Percentiles rank a stretch among this genome's conserved stretches.
Conservation (phyloP, 108 stramenopile genomes). For the Cafeteria roenbergensis region DNA sequence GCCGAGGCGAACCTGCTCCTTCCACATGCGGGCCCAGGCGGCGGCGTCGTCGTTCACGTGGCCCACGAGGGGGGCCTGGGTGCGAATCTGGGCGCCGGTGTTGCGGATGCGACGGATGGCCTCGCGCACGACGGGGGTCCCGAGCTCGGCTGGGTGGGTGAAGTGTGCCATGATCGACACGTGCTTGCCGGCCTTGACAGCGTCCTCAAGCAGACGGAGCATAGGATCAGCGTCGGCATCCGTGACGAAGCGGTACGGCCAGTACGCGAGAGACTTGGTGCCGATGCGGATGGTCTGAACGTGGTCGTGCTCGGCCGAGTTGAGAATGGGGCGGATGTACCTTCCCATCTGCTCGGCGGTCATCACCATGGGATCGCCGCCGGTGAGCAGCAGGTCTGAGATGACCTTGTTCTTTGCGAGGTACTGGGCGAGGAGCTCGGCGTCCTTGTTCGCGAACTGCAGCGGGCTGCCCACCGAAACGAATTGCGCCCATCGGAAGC, state of each 20-base stretch:
- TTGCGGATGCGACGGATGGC: constrained; percentile 41
- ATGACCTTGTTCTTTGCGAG: constrained; percentile 36
- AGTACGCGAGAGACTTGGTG: constrained; percentile 43
- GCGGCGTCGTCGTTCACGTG: constrained; percentile 48
- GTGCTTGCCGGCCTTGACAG: constrained; percentile 41
- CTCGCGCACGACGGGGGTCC: constrained; percentile 28
- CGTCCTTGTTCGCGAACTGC: constrained; percentile 51
- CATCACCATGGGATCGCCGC: constrained; percentile 55
- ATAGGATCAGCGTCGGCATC: constrained; percentile 48
- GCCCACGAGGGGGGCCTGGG: constrained; percentile 48
- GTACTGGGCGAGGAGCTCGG: constrained; percentile 37
- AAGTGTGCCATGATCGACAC: constrained; percentile 51
- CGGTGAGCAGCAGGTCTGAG: constrained; percentile 50
- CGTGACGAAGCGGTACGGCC: constrained; percentile 51
- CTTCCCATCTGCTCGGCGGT: constrained; percentile 34
- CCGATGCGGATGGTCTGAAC: constrained; percentile 51
- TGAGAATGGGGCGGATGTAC: constrained; percentile 44
- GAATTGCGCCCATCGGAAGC: constrained; percentile 56
- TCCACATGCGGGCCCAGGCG: constrained; percentile 50
- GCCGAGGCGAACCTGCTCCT: constrained; percentile 40
- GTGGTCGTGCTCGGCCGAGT: constrained; percentile 42
- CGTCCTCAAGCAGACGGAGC: constrained; percentile 33
- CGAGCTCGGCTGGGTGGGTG: constrained; percentile 37
- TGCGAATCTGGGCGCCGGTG: constrained; percentile 44
- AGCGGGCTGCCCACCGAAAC: constrained; percentile 39